phyloP scores from a whole-genome alignment of 2,329 filamentous ascomycete species.

The Rhynchosporium agropyri region DNA sequence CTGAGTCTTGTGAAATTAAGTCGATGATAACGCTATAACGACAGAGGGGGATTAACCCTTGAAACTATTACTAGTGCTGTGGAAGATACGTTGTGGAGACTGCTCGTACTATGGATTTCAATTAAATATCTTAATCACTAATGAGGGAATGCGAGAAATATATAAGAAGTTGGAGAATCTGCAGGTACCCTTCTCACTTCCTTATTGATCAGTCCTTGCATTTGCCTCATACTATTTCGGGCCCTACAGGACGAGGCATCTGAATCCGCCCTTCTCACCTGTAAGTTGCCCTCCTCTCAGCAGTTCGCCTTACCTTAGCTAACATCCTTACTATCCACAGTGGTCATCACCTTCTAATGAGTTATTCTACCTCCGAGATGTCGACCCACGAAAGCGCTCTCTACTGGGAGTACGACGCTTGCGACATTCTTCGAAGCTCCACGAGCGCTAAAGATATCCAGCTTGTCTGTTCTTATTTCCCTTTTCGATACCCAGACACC shows the following conservation, averaged over 20 bases:
- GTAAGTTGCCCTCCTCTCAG: constrained; percentile 9
- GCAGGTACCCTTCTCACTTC: constrained; percentile 8
- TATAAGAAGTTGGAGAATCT: constrained; percentile 12
- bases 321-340: constrained; percentile 8
- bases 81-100: constrained; percentile 8
- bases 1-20: too few relatives aligned
- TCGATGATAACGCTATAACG: too few relatives aligned
- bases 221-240: background rate
- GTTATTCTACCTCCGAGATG: background rate
- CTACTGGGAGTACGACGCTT: constrained; percentile 5
- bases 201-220: constrained; percentile 5
- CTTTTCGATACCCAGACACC: background rate
- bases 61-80: too few relatives aligned
- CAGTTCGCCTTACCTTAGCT: constrained; percentile 12
- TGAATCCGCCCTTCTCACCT: constrained; percentile 13
- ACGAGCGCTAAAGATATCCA: constrained; percentile 10
- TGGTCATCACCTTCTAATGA: constrained; percentile 10
- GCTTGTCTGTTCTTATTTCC: constrained; percentile 14
- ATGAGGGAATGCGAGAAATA: constrained; percentile 2
- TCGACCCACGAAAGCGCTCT: constrained; percentile 7
- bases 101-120: background rate
- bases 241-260: constrained; percentile 11
- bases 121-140: constrained; percentile 4
- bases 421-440: constrained; percentile 11
- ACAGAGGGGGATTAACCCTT: too few relatives aligned